Conservation (phyloP, 2,329 filamentous ascomycete species). For the Alternaria novae-zelandiae region DNA sequence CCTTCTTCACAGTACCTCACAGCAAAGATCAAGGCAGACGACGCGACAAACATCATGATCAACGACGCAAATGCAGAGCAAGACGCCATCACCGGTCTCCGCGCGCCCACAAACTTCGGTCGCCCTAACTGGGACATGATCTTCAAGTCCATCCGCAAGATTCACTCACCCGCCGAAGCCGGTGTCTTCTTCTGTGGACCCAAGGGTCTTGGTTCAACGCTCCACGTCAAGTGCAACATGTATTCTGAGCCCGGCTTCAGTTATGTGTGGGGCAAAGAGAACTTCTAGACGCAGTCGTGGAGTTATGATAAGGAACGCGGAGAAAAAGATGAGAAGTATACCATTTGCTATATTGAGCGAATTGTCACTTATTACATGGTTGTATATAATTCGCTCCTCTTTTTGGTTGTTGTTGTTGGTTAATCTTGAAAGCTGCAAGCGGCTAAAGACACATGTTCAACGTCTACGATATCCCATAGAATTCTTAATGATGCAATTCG, state of each 20-base stretch:
- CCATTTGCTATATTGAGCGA: constrained; percentile 18
- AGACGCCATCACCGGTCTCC: constrained; percentile 82
- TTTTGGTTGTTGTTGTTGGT: neutral
- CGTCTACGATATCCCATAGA: constrained; percentile 11
- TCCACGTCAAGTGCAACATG: constrained; percentile 87
- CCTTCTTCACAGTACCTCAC: constrained; percentile 68
- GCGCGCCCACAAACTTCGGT: constrained; percentile 84
- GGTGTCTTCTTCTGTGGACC: constrained; percentile 78
- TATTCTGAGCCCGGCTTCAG: constrained; percentile 80
- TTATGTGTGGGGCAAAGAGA: constrained; percentile 74
- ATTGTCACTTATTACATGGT: constrained; percentile 17
- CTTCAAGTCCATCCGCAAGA: constrained; percentile 80
- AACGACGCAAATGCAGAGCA: constrained; percentile 85
- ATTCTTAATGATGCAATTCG: neutral
- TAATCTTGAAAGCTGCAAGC: constrained; percentile 11
- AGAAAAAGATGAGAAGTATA: constrained; percentile 9
- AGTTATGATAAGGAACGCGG: neutral
- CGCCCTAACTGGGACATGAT: constrained; percentile 91
- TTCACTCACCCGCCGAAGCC: constrained; percentile 56
- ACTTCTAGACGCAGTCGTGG: constrained; percentile 58
- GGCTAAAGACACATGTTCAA: constrained; percentile 1
- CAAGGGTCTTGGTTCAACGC: constrained; percentile 75
- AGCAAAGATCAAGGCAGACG: constrained; percentile 83
- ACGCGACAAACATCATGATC: constrained; percentile 92
- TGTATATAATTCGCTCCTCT: constrained; percentile 23